These are phyloP conservation scores for Neospermospora avenae DNA, from an alignment of 2,329 filamentous ascomycete species.

Conservation along the genomic window DNA sequence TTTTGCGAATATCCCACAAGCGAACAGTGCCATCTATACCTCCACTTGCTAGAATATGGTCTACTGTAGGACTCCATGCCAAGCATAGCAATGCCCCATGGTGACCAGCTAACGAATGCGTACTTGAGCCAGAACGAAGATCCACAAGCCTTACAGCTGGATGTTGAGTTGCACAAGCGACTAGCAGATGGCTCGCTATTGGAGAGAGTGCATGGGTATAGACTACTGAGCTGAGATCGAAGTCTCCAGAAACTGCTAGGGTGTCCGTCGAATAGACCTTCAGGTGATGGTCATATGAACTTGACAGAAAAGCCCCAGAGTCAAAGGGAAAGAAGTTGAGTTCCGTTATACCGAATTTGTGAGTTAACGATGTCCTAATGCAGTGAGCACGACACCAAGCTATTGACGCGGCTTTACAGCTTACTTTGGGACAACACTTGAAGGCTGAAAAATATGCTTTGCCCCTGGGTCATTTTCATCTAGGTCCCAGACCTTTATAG, in stretches of 20 bases:
- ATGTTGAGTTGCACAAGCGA: slow-evolving; percentile 86
- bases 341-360: slow-evolving; percentile 72
- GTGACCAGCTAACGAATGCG: slow-evolving; percentile 68
- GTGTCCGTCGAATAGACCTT: slow-evolving; percentile 71
- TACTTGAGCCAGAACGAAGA: slow-evolving; percentile 73
- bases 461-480: slow-evolving; percentile 49
- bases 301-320: slow-evolving; percentile 69
- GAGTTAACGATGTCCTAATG: slow-evolving; percentile 37
- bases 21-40: slow-evolving; percentile 81
- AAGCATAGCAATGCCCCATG: slow-evolving; percentile 64
- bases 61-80: slow-evolving; percentile 77
- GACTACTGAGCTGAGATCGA: slow-evolving; percentile 64
- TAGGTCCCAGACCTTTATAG: slow-evolving; percentile 84
- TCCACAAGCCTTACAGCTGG: slow-evolving; percentile 83
- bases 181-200: slow-evolving; percentile 68
- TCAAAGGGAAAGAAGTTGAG: slow-evolving; percentile 79
- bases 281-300: slow-evolving; percentile 73
- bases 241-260: slow-evolving; percentile 59
- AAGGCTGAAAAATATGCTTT: slow-evolving; percentile 51
- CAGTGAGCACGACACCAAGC: not conserved
- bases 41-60: slow-evolving; percentile 78
- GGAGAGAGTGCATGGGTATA: slow-evolving; percentile 78
- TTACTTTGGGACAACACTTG: slow-evolving; percentile 47
- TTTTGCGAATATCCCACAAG: slow-evolving; percentile 83
- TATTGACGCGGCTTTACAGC: not conserved